phyloP scores from a whole-genome alignment of 805 yeast species.

The Nakazawaea anatomiae region DNA sequence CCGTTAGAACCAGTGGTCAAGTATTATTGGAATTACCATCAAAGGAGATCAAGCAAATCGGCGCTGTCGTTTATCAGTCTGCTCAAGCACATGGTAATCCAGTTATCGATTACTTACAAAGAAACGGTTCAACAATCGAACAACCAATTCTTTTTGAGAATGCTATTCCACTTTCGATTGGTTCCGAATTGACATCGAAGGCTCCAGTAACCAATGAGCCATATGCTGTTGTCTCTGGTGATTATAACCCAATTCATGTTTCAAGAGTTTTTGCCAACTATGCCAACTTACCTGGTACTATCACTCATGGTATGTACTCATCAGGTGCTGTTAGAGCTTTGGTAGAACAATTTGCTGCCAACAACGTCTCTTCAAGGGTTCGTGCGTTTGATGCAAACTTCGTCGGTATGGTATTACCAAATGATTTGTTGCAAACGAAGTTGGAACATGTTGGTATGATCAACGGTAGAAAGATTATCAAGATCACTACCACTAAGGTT shows the following conservation, averaged over 20 bases:
- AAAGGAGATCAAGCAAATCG: slow-evolving; percentile 80
- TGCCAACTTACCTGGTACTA: slow-evolving; percentile 93
- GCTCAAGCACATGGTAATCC: slow-evolving; percentile 96
- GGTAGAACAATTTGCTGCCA: slow-evolving; percentile 98
- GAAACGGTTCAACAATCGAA: slow-evolving; percentile 91
- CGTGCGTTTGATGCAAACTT: slow-evolving; percentile 88
- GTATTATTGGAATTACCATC: slow-evolving; percentile 87
- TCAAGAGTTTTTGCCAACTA: slow-evolving; percentile 90
- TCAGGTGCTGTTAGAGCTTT: slow-evolving; percentile 92
- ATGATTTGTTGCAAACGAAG: slow-evolving; percentile 79
- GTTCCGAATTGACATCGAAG: slow-evolving; percentile 57
- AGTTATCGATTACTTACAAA: slow-evolving; percentile 84
- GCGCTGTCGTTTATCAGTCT: slow-evolving; percentile 80
- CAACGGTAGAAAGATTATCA: slow-evolving; percentile 95
- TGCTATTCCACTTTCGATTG: slow-evolving; percentile 75
- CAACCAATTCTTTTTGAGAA: slow-evolving; percentile 90
- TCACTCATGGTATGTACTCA: slow-evolving; percentile 98
- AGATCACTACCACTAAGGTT: slow-evolving; percentile 81
- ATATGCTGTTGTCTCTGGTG: slow-evolving; percentile 96
- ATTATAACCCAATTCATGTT: slow-evolving; percentile 97
- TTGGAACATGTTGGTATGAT: slow-evolving; percentile 98
- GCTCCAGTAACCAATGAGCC: slow-evolving; percentile 97
- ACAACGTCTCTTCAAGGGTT: slow-evolving; percentile 91
- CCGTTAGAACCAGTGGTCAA: slow-evolving; percentile 80
- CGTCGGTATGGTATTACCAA: slow-evolving; percentile 97